Conservation (phyloP, 2,329 filamentous ascomycete species). For the Cadophora malorum region DNA sequence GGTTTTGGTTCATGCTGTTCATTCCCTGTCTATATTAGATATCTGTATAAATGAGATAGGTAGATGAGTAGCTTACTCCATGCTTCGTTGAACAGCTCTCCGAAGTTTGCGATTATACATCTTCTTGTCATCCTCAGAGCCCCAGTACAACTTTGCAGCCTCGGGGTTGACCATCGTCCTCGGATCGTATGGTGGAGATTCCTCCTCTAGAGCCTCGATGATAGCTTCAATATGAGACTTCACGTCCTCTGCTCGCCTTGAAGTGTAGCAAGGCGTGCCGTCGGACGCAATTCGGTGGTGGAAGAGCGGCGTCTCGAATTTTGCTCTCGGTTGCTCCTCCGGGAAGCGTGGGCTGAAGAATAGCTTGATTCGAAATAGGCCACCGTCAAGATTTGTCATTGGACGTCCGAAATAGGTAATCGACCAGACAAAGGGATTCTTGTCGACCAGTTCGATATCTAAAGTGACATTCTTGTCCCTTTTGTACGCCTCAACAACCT, state of each 20-base stretch:
- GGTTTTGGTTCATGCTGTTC: conserved; percentile 9
- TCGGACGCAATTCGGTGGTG: conserved; percentile 85
- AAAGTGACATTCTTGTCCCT: conserved; percentile 72
- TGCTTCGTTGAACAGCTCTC: conserved; percentile 74
- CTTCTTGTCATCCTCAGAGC: conserved; percentile 77
- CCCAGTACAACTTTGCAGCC: conserved; percentile 88
- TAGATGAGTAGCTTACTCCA: conserved; percentile 54
- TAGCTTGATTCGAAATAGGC: conserved; percentile 83
- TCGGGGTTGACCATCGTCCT: conserved; percentile 86
- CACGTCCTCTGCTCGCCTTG: conserved; percentile 75
- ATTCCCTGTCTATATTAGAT: conserved; percentile 36
- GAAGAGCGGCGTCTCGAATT: conserved; percentile 81
- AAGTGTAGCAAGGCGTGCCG: conserved; percentile 84
- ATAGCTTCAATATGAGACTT: conserved; percentile 84
- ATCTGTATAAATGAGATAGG: neutral
- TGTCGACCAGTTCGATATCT: conserved; percentile 76
- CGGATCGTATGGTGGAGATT: conserved; percentile 87
- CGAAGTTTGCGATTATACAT: conserved; percentile 82
- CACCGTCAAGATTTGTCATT: conserved; percentile 92
- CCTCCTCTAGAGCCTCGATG: conserved; percentile 83
- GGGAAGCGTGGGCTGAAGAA: conserved; percentile 86
- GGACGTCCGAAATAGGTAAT: conserved; percentile 89
- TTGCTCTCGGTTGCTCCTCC: conserved; percentile 83
- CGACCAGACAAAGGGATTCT: conserved; percentile 88
- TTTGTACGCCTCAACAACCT: conserved; percentile 79